Evolutionary conservation across 1,139 yeast genomes (phyloP), one percentile per base, ranked within the genome.

Genomic region (Petasospora fabianii): DNA sequence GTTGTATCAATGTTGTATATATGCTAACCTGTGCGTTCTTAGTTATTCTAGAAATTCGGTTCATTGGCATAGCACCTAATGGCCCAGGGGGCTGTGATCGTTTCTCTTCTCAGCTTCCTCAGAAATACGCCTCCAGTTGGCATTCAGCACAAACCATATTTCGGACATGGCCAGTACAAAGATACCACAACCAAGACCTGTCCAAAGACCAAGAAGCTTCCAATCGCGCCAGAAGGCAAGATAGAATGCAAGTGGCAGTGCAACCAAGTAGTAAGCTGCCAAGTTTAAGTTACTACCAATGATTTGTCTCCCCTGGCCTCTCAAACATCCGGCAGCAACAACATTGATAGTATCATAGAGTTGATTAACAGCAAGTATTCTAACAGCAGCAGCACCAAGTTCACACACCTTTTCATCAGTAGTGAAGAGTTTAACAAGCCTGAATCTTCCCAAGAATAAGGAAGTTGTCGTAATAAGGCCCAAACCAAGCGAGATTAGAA

Each of bases 261-360:
- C 84, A 38, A 80, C 54, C 9, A 69, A 51, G 50, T 80, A 80
- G 55, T 80, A 80, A 31, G 77, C 66, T 35, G 77, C 56, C 14
- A 80, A 55, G 55, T 77, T 79, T 44, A 79, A 56, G 49, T 71
- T 66, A 2, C 84, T 84, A 3, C 85, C 86, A 46, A 80, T 75
- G 43, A 69, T 69, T 54, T 80, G 86, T 51, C 84, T 62, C 5
- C 85, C 86, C 58, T 80, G 86, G 9, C 82, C 85, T 49, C 86
- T 65, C 41, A 80, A 62, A 19, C 79, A 62, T 3, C 85, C 86
- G 5, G 75, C 77, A 2, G 80, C 68, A 74, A 33, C 80, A 48
- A 83, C 77, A 16, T 77, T 61, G 32, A 79, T 49, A 10, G 58
- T 42, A 52, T 80, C 86, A 47, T 70, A 71, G 26, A 79, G 57